Percentiles rank a stretch among this genome's conserved stretches.
phyloP scores from a whole-genome alignment of 495 filamentous ascomycete species.

The Lasiosphaeris hirsuta region DNA sequence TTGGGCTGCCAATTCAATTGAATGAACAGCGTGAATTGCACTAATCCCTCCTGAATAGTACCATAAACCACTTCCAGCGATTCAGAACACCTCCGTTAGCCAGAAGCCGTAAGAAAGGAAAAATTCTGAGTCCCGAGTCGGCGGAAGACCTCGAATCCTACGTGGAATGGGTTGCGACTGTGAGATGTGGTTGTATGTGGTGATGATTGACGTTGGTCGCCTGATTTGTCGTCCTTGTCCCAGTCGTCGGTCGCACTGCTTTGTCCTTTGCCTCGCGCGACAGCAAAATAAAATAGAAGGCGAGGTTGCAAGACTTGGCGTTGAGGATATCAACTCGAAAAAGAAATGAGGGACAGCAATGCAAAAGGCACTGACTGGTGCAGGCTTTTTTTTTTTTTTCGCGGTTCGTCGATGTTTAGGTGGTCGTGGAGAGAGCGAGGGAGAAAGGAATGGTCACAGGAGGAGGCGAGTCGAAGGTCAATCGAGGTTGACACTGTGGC shows the following conservation, averaged over 20 bases:
- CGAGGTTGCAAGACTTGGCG: neutral
- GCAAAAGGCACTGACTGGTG: neutral
- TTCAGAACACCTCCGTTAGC: slow-evolving; percentile 23
- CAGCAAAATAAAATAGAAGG: neutral
- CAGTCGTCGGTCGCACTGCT: neutral
- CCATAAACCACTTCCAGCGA: slow-evolving; percentile 27
- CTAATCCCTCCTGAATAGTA: slow-evolving; percentile 26
- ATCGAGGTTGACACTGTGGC: neutral
- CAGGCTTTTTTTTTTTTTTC: neutral
- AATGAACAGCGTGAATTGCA: slow-evolving; percentile 25
- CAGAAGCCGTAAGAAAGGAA: slow-evolving; percentile 8
- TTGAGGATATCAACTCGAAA: neutral
- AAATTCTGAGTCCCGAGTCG: slow-evolving; percentile 7
- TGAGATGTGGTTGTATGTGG: neutral
- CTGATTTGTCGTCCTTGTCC: neutral
- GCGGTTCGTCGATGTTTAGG: neutral
- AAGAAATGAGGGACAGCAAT: slow-evolving; percentile 1
- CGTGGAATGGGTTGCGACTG: neutral
- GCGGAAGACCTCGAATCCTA: neutral
- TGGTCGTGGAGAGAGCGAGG: slow-evolving; percentile 3
- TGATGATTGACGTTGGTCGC: slow-evolving; percentile 3
- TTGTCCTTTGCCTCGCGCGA: slow-evolving; percentile 8
- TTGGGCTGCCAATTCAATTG: slow-evolving; percentile 26
- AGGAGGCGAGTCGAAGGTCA: neutral
- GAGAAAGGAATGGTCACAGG: neutral